Conservation (phyloP, 306 rosid genomes). For the Citrullus colocynthis region DNA sequence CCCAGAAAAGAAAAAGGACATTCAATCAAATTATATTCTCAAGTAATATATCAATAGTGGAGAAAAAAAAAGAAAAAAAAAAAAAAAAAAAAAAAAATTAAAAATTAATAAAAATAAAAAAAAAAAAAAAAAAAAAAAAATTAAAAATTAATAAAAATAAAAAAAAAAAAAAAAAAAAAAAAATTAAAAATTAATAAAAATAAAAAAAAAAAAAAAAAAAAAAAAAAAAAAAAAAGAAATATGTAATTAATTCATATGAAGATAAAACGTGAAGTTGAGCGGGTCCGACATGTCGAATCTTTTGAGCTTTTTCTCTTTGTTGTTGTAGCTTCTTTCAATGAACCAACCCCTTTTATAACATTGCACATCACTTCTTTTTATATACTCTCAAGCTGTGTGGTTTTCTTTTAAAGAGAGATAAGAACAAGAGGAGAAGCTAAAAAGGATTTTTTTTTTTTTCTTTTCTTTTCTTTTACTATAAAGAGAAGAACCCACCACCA, state of each 20-base stretch:
- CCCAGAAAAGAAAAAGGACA: neutral
- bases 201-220: neutral
- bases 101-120: too few species aligned
- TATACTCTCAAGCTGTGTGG: neutral
- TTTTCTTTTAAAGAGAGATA: neutral
- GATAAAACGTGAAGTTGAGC: neutral
- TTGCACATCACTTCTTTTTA: neutral
- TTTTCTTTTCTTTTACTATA: neutral
- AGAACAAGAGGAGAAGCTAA: neutral
- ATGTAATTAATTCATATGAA: neutral
- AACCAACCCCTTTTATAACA: neutral
- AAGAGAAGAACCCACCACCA: neutral
- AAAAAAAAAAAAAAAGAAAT: neutral
- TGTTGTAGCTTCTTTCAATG: slow-evolving; percentile 1
- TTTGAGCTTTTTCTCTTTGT: neutral
- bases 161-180: too few species aligned
- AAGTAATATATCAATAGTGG: neutral
- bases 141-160: too few species aligned
- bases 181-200: too few species aligned
- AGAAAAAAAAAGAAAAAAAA: neutral
- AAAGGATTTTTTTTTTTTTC: neutral
- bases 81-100: too few species aligned
- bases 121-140: too few species aligned
- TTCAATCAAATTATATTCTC: neutral
- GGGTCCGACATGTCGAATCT: slow-evolving; percentile 8